A percentile compares a stretch with the other conserved stretches of the same genome.
These are phyloP conservation scores for Carnegiea gigantea DNA, from an alignment of 179 eudicot species.

Conservation along the genomic window DNA sequence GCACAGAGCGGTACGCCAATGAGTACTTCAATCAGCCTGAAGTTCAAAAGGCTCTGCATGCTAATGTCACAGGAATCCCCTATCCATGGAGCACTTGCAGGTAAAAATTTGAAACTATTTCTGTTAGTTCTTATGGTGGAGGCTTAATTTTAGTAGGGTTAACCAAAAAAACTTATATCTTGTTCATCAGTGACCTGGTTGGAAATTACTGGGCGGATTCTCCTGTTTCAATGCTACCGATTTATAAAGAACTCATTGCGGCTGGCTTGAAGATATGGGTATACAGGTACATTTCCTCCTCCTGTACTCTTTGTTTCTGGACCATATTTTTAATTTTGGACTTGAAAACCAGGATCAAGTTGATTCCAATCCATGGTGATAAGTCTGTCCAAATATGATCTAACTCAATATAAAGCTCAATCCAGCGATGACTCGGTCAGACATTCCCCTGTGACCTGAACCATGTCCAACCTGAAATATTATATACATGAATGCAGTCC, in stretches of 20 bases:
- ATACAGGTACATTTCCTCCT: constrained; percentile 50
- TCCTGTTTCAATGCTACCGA: constrained; percentile 89
- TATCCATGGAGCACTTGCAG: constrained; percentile 87
- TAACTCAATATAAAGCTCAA: not conserved
- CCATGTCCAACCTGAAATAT: not conserved
- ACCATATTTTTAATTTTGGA: not conserved
- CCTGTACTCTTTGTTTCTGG: not conserved
- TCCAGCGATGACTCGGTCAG: not conserved
- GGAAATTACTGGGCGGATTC: constrained; percentile 85
- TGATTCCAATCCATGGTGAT: not conserved
- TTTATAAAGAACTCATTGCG: constrained; percentile 76
- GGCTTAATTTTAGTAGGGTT: not conserved
- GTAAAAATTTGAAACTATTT: constrained; percentile 25
- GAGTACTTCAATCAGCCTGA: constrained; percentile 82
- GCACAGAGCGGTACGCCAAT: constrained; percentile 78
- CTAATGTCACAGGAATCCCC: constrained; percentile 59
- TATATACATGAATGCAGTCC: not conserved
- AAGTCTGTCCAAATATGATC: too few relatives aligned
- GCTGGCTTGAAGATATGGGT: constrained; percentile 94
- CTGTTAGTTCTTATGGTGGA: not conserved
- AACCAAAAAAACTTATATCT: not conserved
- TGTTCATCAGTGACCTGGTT: constrained; percentile 61
- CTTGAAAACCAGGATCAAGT: not conserved
- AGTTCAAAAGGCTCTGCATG: constrained; percentile 87
- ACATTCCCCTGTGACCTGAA: not conserved